Percentiles rank a stretch among this genome's conserved stretches.
Evolutionary conservation across 208 protist genomes (phyloP).

Genomic region (Wallacemonas sp.): DNA sequence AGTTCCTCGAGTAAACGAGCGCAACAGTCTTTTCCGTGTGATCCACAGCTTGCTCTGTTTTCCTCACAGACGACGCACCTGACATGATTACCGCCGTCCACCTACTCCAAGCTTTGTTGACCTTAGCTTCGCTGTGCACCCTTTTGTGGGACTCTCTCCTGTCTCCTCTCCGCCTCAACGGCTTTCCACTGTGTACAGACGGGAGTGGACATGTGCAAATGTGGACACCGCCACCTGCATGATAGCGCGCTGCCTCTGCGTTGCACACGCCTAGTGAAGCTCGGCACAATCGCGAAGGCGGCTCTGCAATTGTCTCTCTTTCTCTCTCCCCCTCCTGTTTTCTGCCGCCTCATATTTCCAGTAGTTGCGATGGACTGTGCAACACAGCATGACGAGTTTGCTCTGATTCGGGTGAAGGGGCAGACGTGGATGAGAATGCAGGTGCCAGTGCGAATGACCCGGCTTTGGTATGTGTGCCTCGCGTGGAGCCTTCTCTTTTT

Average conservation of each 20-base stretch:
- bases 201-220: neutral
- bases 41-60: slow-evolving; percentile 10
- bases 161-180: neutral
- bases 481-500: slow-evolving; percentile 16
- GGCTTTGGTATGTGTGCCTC: too few relatives aligned
- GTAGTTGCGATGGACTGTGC: too few relatives aligned
- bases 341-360: too few relatives aligned
- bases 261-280: neutral
- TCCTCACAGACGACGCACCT: neutral
- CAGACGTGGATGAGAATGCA: too few relatives aligned
- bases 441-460: too few relatives aligned
- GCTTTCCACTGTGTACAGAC: slow-evolving; percentile 2
- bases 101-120: neutral
- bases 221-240: slow-evolving; percentile 9
- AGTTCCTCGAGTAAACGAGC: slow-evolving; percentile 72
- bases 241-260: neutral
- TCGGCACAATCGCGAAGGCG: too few relatives aligned
- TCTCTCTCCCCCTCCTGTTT: too few relatives aligned
- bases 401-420: too few relatives aligned
- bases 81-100: neutral
- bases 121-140: neutral
- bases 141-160: neutral
- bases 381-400: too few relatives aligned
- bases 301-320: too few relatives aligned
- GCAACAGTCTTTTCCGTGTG: neutral